Conservation (phyloP, 2,329 filamentous ascomycete species). For the Ophiostoma fasciatum region DNA sequence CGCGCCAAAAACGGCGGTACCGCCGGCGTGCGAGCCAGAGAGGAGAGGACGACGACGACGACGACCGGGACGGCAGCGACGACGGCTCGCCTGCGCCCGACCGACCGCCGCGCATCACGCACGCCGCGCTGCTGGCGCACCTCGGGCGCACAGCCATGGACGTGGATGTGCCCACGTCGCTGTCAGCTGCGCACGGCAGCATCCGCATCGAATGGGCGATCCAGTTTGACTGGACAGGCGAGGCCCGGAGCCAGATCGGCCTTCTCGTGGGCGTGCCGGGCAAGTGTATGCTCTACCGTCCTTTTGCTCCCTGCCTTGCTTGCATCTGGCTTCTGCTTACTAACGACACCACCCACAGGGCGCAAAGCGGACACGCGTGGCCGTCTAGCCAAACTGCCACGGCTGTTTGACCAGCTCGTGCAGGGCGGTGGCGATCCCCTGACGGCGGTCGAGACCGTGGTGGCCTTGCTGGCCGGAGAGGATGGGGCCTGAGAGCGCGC, state of each 20-base stretch:
- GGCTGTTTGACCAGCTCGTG: conserved; percentile 45
- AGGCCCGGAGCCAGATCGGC: conserved; percentile 44
- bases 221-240: conserved; percentile 58
- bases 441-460: conserved; percentile 41
- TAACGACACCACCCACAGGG: conserved; percentile 29
- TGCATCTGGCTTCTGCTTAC: not conserved
- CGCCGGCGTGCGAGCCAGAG: not conserved
- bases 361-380: conserved; percentile 40
- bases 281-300: conserved; percentile 43
- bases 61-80: conserved; percentile 6
- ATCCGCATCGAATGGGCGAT: conserved; percentile 48
- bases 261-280: conserved; percentile 41
- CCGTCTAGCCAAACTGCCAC: conserved; percentile 41
- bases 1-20: conserved; percentile 12
- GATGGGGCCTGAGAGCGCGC: too few species aligned
- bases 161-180: conserved; percentile 30
- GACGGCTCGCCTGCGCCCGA: too few species aligned
- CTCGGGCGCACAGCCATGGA: conserved; percentile 39
- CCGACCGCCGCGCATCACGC: too few species aligned
- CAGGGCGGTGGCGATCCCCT: conserved; percentile 38
- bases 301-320: conserved; percentile 6
- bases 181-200: too few species aligned
- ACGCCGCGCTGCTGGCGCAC: conserved; percentile 35
- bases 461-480: conserved; percentile 42
- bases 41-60: conserved; percentile 2